Evolutionary conservation across 2,329 filamentous ascomycete species (phyloP).

Genomic region (Bipolaris gigantea): DNA sequence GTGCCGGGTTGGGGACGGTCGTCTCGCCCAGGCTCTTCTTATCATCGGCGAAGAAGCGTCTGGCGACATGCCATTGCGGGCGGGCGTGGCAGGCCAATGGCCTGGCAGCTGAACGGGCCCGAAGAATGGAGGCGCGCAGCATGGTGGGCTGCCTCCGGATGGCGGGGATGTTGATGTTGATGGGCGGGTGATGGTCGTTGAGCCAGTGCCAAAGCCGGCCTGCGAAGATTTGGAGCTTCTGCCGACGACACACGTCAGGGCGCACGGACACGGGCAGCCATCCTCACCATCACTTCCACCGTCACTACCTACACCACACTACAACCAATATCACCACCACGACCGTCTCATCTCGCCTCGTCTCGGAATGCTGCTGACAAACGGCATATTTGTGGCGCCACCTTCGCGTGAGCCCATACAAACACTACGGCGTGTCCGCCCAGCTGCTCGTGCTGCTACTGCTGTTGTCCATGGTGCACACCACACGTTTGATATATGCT

Average conservation of each 20-base stretch:
- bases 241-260: constrained; percentile 13
- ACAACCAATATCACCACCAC: neutral
- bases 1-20: constrained; percentile 41
- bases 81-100: constrained; percentile 38
- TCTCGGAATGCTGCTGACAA: neutral
- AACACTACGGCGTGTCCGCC: too few relatives aligned
- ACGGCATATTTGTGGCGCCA: neutral
- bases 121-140: constrained; percentile 59
- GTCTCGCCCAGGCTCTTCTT: constrained; percentile 47
- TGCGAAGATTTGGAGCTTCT: constrained; percentile 22
- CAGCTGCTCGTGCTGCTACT: neutral
- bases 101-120: constrained; percentile 50
- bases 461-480: neutral
- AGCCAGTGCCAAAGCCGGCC: constrained; percentile 7
- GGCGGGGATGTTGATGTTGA: constrained; percentile 23
- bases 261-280: constrained; percentile 12
- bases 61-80: constrained; percentile 42
- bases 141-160: constrained; percentile 52
- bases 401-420: neutral
- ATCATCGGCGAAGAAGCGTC: constrained; percentile 57
- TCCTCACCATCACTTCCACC: neutral
- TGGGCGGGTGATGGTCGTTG: constrained; percentile 15
- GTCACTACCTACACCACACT: neutral
- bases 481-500: neutral
- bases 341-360: neutral